Evolutionary conservation across 2,329 filamentous ascomycete genomes (phyloP).

Genomic region (Alternaria sp.): DNA sequence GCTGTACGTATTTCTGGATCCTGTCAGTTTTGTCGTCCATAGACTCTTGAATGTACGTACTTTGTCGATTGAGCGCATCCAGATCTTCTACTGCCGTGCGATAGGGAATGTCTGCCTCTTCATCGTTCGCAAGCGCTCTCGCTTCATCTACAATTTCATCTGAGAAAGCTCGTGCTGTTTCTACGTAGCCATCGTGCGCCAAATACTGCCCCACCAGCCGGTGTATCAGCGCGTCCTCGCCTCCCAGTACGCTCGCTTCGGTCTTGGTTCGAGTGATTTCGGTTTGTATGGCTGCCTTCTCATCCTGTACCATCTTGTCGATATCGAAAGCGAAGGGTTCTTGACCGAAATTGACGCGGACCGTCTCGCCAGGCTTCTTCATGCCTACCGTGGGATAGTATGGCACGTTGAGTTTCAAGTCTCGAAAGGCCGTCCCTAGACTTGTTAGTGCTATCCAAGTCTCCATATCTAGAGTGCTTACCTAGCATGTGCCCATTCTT

Average conservation of each 20-base stretch:
- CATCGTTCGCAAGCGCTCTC: conserved; percentile 69
- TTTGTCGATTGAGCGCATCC: conserved; percentile 85
- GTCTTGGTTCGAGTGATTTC: conserved; percentile 40
- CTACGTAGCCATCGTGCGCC: conserved; percentile 93
- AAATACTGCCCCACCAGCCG: conserved; percentile 86
- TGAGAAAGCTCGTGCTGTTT: conserved; percentile 88
- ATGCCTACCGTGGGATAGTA: conserved; percentile 71
- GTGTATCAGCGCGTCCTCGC: conserved; percentile 82
- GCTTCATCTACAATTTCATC: conserved; percentile 80
- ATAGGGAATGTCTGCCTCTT: conserved; percentile 59
- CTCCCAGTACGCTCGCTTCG: conserved; percentile 52
- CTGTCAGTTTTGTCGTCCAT: conserved; percentile 15
- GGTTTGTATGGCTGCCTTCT: conserved; percentile 46
- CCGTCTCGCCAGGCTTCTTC: conserved; percentile 68
- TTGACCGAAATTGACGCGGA: conserved; percentile 70
- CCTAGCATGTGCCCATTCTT: conserved; percentile 68
- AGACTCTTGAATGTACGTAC: conserved; percentile 58
- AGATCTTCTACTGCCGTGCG: conserved; percentile 79
- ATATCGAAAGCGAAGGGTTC: conserved; percentile 90
- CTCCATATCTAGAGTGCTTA: conserved; percentile 43
- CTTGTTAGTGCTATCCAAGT: conserved; percentile 19
- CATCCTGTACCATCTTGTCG: conserved; percentile 72
- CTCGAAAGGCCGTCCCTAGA: conserved; percentile 73
- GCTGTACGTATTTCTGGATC: conserved; percentile 79
- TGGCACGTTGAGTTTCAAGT: conserved; percentile 69